Evolutionary conservation across 148 eudicot species (phyloP).

Genomic region (Cornus florida): DNA sequence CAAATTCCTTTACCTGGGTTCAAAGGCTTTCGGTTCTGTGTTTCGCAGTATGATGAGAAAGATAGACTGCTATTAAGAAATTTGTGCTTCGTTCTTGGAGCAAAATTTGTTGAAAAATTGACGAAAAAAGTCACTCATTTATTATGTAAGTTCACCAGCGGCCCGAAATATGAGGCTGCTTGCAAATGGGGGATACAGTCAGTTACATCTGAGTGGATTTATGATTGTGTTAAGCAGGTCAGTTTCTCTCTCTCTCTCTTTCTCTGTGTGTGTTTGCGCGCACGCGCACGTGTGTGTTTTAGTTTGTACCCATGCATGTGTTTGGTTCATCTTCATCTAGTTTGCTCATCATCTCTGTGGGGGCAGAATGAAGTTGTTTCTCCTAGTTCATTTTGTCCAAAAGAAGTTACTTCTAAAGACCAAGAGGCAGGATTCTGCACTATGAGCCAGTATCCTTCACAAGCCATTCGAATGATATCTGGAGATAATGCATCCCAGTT

Average conservation of each 20-base stretch:
- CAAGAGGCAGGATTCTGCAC: slow-evolving; percentile 69
- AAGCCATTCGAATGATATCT: slow-evolving; percentile 52
- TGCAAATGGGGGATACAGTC: slow-evolving; percentile 67
- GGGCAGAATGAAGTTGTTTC: slow-evolving; percentile 65
- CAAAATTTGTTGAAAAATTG: slow-evolving; percentile 59
- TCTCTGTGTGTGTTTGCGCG: background rate
- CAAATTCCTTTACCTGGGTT: slow-evolving; percentile 82
- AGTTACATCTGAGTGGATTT: slow-evolving; percentile 81
- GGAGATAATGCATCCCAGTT: slow-evolving; percentile 50
- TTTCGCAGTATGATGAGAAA: slow-evolving; percentile 79
- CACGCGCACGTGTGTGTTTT: too few species aligned
- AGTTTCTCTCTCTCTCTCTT: slow-evolving; percentile 8
- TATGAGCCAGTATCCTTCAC: slow-evolving; percentile 79
- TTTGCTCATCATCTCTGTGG: slow-evolving; percentile 12
- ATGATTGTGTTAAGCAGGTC: slow-evolving; percentile 82
- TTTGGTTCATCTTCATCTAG: slow-evolving; percentile 4
- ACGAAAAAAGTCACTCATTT: slow-evolving; percentile 80
- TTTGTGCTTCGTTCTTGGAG: slow-evolving; percentile 86
- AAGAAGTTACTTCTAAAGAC: slow-evolving; percentile 64
- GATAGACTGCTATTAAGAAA: slow-evolving; percentile 78
- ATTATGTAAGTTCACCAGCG: slow-evolving; percentile 74
- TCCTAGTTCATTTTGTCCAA: slow-evolving; percentile 51
- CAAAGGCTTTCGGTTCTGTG: slow-evolving; percentile 58
- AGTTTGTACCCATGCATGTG: background rate
- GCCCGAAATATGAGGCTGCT: slow-evolving; percentile 81